Evolutionary conservation across 495 filamentous ascomycete genomes (phyloP).

Genomic region (Penicillium antarcticum): DNA sequence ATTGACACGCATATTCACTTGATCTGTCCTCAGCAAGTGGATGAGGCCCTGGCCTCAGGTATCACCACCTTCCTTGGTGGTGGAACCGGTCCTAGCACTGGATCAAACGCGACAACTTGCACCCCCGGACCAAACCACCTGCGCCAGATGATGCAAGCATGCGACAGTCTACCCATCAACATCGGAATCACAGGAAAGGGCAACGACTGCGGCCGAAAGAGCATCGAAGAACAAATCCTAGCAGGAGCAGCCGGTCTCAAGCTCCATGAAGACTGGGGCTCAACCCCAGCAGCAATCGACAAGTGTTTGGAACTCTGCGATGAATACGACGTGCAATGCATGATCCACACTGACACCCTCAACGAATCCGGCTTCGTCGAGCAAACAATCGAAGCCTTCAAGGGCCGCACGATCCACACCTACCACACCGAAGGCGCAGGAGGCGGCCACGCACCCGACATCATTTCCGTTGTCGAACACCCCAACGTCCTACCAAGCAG

Average conservation of each 20-base stretch:
- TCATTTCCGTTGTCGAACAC: slow-evolving; percentile 91
- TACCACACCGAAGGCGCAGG: slow-evolving; percentile 98
- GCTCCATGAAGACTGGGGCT: slow-evolving; percentile 97
- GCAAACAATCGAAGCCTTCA: slow-evolving; percentile 83
- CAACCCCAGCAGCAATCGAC: slow-evolving; percentile 90
- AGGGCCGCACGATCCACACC: slow-evolving; percentile 89
- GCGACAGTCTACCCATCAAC: slow-evolving; percentile 84
- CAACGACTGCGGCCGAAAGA: slow-evolving; percentile 73
- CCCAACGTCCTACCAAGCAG: slow-evolving; percentile 87
- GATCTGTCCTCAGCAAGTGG: slow-evolving; percentile 92
- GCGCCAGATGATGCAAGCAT: slow-evolving; percentile 89
- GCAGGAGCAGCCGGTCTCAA: slow-evolving; percentile 91
- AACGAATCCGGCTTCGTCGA: slow-evolving; percentile 98
- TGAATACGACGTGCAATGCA: slow-evolving; percentile 85
- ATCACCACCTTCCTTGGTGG: slow-evolving; percentile 92
- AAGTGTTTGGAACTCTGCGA: slow-evolving; percentile 86
- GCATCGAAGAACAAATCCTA: slow-evolving; percentile 74
- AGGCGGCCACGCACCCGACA: slow-evolving; percentile 94
- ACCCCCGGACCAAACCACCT: slow-evolving; percentile 83
- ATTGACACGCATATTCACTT: slow-evolving; percentile 95
- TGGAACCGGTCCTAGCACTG: slow-evolving; percentile 93
- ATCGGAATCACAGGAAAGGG: slow-evolving; percentile 95
- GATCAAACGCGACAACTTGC: slow-evolving; percentile 92
- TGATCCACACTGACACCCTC: slow-evolving; percentile 97
- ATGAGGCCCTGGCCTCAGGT: slow-evolving; percentile 82